These are phyloP conservation scores for Adiantum capillusveneris DNA, from an alignment of 75 land plant genomes.

Conservation along the genomic window DNA sequence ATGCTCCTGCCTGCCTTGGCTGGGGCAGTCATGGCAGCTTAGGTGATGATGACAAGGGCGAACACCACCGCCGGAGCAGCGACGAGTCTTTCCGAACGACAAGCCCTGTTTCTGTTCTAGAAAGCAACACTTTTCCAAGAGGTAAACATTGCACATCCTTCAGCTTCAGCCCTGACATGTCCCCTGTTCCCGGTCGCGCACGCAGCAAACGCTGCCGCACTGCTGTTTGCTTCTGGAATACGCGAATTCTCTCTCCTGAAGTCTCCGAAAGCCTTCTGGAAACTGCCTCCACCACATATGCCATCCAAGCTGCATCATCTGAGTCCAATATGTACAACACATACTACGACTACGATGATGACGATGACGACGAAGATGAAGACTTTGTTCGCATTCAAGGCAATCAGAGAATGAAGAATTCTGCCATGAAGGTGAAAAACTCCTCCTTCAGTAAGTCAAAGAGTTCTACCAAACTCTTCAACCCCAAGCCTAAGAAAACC, in stretches of 20 bases:
- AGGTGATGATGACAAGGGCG: neutral
- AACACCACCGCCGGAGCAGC: neutral
- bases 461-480: too few relatives aligned
- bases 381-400: neutral
- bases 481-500: too few relatives aligned
- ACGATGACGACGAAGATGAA: neutral
- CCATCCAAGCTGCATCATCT: neutral
- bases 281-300: neutral
- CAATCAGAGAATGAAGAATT: too few relatives aligned
- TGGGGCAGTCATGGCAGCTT: neutral
- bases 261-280: slow-evolving; percentile 8
- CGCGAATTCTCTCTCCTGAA: slow-evolving; percentile 34
- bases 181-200: slow-evolving; percentile 42
- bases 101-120: slow-evolving; percentile 67
- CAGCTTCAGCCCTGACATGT: slow-evolving; percentile 34
- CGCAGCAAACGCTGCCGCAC: slow-evolving; percentile 25
- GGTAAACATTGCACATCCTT: slow-evolving; percentile 11
- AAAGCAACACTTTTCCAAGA: slow-evolving; percentile 40
- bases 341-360: neutral
- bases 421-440: too few relatives aligned
- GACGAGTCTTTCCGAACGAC: slow-evolving; percentile 31
- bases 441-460: too few relatives aligned
- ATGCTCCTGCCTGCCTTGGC: neutral
- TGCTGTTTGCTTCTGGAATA: slow-evolving; percentile 41
- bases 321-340: neutral